Evolutionary conservation across 2,329 filamentous ascomycete species (phyloP), one percentile per base, ranked within the genome.

Genomic region (Fusarium pseudograminearum): DNA sequence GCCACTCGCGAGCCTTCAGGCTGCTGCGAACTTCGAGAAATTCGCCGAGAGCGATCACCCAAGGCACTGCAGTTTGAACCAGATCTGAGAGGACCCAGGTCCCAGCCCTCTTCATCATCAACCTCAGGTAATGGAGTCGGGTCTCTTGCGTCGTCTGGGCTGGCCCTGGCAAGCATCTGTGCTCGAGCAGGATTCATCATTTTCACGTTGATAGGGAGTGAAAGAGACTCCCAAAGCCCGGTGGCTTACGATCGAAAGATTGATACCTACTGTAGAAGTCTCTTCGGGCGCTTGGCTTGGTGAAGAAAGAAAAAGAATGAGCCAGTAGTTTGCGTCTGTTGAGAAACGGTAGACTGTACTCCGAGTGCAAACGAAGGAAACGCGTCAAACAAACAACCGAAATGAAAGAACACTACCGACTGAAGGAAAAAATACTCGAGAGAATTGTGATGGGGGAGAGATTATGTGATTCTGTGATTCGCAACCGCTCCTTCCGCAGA

Each of bases 181-280:
- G 47, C 69, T 16, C 76, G 73, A 58, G 76, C 73, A 31, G 76
- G 76, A 45, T 77, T 77, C 70, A 77, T 74, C 16, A 24, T 46
- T 45, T 67, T 60, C 42, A 65, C 56, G 16, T 57, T 55, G 31
- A 42, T 30, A 3, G 46, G 50, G 5, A 54, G 61, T 24, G 58
- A 44, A 52, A 60, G 16, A 33, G n/a, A 47, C 20, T 38, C 10
- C 22, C 44, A 30, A 44, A 22, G n/a, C 7, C n/a, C 24, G 52
- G 34, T 14, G 41, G 41, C 55, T 57, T 56, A 67, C 69, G 40
- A 10, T n/a, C 4, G 26, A 18, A 24, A 22, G 18, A 12, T 50
- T 31, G 24, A 38, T 38, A 20, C 34, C 33, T 36, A 10, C 9
- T 40, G 12, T 6, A 40, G 16, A 40, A 11, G n/a, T 5, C 20